Evolutionary conservation across 345 rosid species (phyloP).

Genomic region (Lepidium sativum): DNA sequence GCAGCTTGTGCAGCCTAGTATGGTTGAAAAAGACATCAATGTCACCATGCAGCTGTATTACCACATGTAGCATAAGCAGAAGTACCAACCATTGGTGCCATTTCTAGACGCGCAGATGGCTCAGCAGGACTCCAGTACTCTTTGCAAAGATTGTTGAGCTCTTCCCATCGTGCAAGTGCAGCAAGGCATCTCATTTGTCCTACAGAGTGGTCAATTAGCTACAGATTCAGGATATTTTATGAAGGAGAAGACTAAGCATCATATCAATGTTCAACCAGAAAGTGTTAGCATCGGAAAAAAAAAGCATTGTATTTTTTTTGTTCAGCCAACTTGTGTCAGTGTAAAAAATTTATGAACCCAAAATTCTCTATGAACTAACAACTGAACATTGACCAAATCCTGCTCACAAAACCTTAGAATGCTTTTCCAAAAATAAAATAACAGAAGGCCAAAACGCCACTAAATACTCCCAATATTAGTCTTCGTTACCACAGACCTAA

Average conservation of each 20-base stretch:
- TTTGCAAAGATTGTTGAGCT: slow-evolving; percentile 87
- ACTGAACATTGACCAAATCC: slow-evolving; percentile 1
- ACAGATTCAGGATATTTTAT: slow-evolving; percentile 6
- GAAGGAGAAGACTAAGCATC: slow-evolving; percentile 9
- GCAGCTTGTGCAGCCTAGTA: slow-evolving; percentile 92
- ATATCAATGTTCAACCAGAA: slow-evolving; percentile 9
- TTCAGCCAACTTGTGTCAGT: slow-evolving; percentile 6
- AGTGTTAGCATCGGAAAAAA: slow-evolving; percentile 15
- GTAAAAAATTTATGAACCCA: slow-evolving; percentile 4
- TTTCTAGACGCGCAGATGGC: slow-evolving; percentile 91
- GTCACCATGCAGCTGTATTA: slow-evolving; percentile 3
- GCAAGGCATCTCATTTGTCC: slow-evolving; percentile 98
- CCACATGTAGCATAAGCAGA: slow-evolving; percentile 6
- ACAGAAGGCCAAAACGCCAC: not conserved
- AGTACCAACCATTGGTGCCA: slow-evolving; percentile 92
- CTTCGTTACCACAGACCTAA: slow-evolving; percentile 43
- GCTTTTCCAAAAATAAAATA: not conserved
- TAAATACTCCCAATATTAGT: not conserved
- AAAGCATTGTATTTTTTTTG: not conserved
- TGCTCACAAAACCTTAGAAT: not conserved
- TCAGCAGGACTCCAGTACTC: slow-evolving; percentile 99
- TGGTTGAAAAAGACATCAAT: slow-evolving; percentile 11
- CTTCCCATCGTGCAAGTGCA: slow-evolving; percentile 98
- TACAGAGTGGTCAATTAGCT: slow-evolving; percentile 26
- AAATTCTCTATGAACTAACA: not conserved